A percentile compares a stretch with the other conserved stretches of the same genome.
Evolutionary conservation across 2,329 filamentous ascomycete genomes (phyloP).

Genomic region (Aspergillus pseudotamarii): DNA sequence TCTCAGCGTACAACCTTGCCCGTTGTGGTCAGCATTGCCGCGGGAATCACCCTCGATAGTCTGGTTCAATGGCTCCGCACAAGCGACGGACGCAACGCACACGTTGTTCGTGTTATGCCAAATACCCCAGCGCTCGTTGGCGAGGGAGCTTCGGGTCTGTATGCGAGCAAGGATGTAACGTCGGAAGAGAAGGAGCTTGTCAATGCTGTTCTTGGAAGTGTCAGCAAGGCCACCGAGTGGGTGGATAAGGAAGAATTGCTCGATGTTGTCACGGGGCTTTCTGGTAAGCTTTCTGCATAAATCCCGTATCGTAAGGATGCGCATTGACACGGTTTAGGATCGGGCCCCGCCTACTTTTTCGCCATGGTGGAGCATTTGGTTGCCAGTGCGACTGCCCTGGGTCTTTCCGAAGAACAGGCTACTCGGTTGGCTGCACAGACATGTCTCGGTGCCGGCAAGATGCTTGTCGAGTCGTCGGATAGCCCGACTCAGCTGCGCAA

Average conservation of each 20-base stretch:
- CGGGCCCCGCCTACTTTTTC: constrained; percentile 42
- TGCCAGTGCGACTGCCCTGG: constrained; percentile 35
- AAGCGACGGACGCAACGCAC: constrained; percentile 25
- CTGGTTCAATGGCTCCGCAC: constrained; percentile 34
- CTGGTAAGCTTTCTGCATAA: constrained; percentile 27
- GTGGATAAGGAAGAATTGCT: constrained; percentile 37
- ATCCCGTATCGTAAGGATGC: background rate
- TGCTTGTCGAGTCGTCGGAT: constrained; percentile 36
- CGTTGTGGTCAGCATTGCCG: constrained; percentile 38
- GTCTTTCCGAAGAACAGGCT: constrained; percentile 36
- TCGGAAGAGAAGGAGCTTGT: constrained; percentile 35
- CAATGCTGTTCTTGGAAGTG: constrained; percentile 30
- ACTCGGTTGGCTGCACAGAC: constrained; percentile 37
- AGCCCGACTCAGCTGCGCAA: constrained; percentile 36
- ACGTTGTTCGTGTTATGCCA: constrained; percentile 40
- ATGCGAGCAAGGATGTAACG: constrained; percentile 30
- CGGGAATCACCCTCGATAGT: constrained; percentile 36
- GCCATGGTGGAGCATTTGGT: constrained; percentile 40
- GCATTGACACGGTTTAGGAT: constrained; percentile 25
- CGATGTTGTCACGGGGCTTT: constrained; percentile 41
- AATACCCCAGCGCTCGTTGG: constrained; percentile 38
- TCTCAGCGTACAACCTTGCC: constrained; percentile 26
- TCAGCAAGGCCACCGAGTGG: constrained; percentile 39
- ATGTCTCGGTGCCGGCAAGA: constrained; percentile 39
- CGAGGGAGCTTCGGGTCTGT: constrained; percentile 36